Evolutionary conservation across 2,329 filamentous ascomycete species (phyloP), one percentile per base, ranked within the genome.

Genomic region (Colletotrichum aenigma): DNA sequence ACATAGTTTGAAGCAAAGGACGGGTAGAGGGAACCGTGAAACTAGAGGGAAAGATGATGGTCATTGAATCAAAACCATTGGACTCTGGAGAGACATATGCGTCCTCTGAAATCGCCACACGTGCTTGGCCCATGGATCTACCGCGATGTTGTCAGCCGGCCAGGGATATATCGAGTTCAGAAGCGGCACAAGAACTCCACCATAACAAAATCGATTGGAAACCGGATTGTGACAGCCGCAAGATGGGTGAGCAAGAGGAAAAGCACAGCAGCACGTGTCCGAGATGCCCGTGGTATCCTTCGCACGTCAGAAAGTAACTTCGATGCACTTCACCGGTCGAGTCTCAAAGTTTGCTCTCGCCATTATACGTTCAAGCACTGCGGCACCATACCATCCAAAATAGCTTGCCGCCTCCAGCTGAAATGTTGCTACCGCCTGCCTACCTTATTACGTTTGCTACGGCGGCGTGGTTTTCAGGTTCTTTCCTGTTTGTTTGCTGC

Each of bases 91-190:
- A 61, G 30, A 64, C 36, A 30, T 18, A 28, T 15, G 16, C 24
- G 58, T 24, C 13, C 28, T 10, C 34, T 28, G 12, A 52, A n/a
- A 32, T 34, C 26, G 21, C 12, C 18, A 24, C 15, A 66, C 36
- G 60, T 55, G 68, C 66, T 55, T 38, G 43, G 43, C 43, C 18
- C 43, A 48, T 48, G 18, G 30, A 55, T 60, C 24, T 52, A 38
- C 43, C 30, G 36, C 30, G 32, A 66, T 55, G 48, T 75, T 36
- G 36, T 48, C 24, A 43, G 66, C 32, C 67, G 71, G 66, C 28
- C 67, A 74, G 71, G 72, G 72, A 75, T 75, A 62, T 30, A 69
- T 75, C 55, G 18, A n/a, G 26, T 75, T 66, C 21, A 24, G 56
- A 62, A 48, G 43, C 56, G 38, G 38, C 58, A 65, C 15, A 21